Evolutionary conservation across 2,329 filamentous ascomycete genomes (phyloP), one percentile per base, ranked within the genome.

Genomic region (Fusarium sp.): DNA sequence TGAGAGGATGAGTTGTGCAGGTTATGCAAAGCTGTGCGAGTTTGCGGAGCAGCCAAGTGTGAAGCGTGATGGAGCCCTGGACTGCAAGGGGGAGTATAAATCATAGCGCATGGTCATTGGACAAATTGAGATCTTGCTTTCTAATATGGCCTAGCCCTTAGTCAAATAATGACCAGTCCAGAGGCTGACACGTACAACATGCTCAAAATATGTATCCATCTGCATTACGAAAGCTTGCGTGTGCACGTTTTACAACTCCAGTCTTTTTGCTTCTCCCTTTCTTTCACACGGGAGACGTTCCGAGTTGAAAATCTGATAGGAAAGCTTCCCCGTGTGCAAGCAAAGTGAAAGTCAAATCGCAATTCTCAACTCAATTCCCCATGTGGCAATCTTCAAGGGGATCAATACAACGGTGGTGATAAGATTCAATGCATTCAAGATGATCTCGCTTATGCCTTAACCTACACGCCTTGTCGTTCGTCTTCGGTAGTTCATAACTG

Each of bases 381-480:
- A 15, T n/a, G 48, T 46, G 52, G 52, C 44, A 60, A 32, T 18
- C 17, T 57, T 50, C 20, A 40, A 65, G 60, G 42, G 33, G 35
- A 60, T 32, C 57, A 50, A 71, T 69, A 64, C 60, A 50, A 73
- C 70, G 50, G 54, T 58, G 23, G 48, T 40, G 54, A 52, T 74
- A 38, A 55, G 45, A 72, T 62, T 70, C 38, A 23, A 35, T 46
- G 53, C 53, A 37, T 53, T 52, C 46, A 50, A 32, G 15, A 52
- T 73, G 57, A 69, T 72, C 55, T 75, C 73, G 68, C 73, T 74
- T 74, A 56, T 38, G 60, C 49, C 55, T 69, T 48, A 38, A 57
- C 49, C 32, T 33, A 38, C 18, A 48, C 40, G 55, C 57, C 53
- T 61, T 65, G 57, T 60, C 49, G 52, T 44, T 53, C 32, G 41